phyloP scores from a whole-genome alignment of 306 rosid genomes.

The Malus domestica region ASM211411v1 NC_041792.1:24018407-24018906 shows the following conservation, averaged over 20 bases:
- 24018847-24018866: slow-evolving; percentile 62
- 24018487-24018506: slow-evolving; percentile 39
- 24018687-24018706: slow-evolving; percentile 46
- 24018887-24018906: slow-evolving; percentile 46
- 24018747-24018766: slow-evolving; percentile 40
- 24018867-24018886: slow-evolving; percentile 45
- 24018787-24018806: slow-evolving; percentile 38
- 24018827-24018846: slow-evolving; percentile 53
- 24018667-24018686: slow-evolving; percentile 46
- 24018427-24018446: slow-evolving; percentile 58
- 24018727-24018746: slow-evolving; percentile 55
- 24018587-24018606: slow-evolving; percentile 37
- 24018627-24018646: slow-evolving; percentile 60
- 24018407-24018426: slow-evolving; percentile 56
- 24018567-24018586: slow-evolving; percentile 45
- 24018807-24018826: slow-evolving; percentile 40
- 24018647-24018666: slow-evolving; percentile 40
- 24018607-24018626: slow-evolving; percentile 55
- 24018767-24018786: slow-evolving; percentile 56
- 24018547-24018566: slow-evolving; percentile 42
- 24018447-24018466: slow-evolving; percentile 55
- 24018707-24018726: slow-evolving; percentile 40
- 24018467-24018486: slow-evolving; percentile 45
- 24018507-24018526: slow-evolving; percentile 53
- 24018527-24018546: slow-evolving; percentile 63